phyloP scores from a whole-genome alignment of 257 asterid species.

The Salvia miltiorrhiza region DNA sequence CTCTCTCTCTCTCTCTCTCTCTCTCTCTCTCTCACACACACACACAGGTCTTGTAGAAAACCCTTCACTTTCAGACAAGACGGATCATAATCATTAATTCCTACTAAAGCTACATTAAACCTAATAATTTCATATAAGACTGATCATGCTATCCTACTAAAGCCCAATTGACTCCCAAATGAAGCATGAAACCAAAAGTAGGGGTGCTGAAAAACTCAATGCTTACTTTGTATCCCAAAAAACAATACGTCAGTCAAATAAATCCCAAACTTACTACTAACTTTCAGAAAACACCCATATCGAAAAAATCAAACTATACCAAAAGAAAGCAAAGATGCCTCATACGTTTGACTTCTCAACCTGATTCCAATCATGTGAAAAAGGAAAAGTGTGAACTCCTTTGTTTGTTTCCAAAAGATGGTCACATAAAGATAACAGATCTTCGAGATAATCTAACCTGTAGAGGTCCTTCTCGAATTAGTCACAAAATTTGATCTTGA shows the following conservation, averaged over 20 bases:
- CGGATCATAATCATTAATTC: neutral
- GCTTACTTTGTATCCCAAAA: neutral
- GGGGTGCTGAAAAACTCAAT: neutral
- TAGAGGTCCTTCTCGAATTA: neutral
- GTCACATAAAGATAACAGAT: neutral
- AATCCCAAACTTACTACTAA: neutral
- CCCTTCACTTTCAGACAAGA: neutral
- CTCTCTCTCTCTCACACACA: neutral
- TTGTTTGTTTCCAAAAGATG: neutral
- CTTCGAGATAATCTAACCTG: conserved; percentile 11
- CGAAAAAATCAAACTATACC: conserved; percentile 1
- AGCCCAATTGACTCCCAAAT: conserved; percentile 7
- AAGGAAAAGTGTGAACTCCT: neutral
- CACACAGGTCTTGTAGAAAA: neutral
- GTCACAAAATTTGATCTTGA: conserved; percentile 15
- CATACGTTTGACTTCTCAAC: conserved; percentile 5
- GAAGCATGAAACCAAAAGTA: conserved; percentile 1
- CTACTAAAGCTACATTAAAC: neutral
- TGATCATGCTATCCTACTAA: neutral
- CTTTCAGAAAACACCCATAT: conserved; percentile 5
- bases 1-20: neutral
- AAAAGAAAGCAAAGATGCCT: neutral
- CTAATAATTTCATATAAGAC: neutral
- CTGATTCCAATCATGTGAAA: neutral
- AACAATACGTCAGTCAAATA: neutral